Evolutionary conservation across 495 filamentous ascomycete genomes (phyloP).

Genomic region (Cercophora sp.): DNA sequence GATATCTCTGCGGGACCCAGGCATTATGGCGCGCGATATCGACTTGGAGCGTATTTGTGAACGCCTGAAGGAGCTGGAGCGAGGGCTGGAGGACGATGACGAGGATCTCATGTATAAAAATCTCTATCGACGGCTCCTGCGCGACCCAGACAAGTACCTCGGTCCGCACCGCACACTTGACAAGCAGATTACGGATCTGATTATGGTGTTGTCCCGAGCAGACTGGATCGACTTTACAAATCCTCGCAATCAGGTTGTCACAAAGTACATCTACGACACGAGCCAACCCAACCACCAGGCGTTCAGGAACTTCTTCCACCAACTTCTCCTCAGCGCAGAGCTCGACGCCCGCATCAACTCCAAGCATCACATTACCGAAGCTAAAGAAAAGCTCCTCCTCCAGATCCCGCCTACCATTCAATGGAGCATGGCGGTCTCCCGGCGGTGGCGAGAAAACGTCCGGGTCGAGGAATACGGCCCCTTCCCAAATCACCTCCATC

Average conservation of each 20-base stretch:
- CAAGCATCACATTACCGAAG: slow-evolving; percentile 45
- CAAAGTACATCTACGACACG: slow-evolving; percentile 56
- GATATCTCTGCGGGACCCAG: slow-evolving; percentile 47
- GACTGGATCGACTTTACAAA: slow-evolving; percentile 67
- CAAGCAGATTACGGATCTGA: slow-evolving; percentile 63
- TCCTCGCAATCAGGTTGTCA: slow-evolving; percentile 60
- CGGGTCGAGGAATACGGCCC: slow-evolving; percentile 49
- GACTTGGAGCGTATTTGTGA: slow-evolving; percentile 50
- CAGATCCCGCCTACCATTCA: slow-evolving; percentile 63
- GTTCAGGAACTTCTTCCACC: slow-evolving; percentile 65
- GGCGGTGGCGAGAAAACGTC: slow-evolving; percentile 65
- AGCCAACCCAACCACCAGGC: slow-evolving; percentile 29
- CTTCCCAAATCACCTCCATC: slow-evolving; percentile 42
- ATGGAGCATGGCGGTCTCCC: slow-evolving; percentile 64
- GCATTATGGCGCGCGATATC: slow-evolving; percentile 50
- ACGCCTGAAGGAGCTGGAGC: slow-evolving; percentile 52
- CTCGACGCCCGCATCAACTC: slow-evolving; percentile 60
- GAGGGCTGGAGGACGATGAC: slow-evolving; percentile 54
- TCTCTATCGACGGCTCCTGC: slow-evolving; percentile 48
- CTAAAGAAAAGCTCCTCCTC: slow-evolving; percentile 52
- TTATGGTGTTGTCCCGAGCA: slow-evolving; percentile 56
- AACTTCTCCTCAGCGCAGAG: slow-evolving; percentile 65
- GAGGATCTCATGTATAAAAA: slow-evolving; percentile 50
- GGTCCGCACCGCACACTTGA: slow-evolving; percentile 56
- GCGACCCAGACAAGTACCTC: slow-evolving; percentile 47